Evolutionary conservation across 148 eudicot genomes (phyloP), one percentile per base, ranked within the genome.

Genomic region (Rhododendron simsii): DNA sequence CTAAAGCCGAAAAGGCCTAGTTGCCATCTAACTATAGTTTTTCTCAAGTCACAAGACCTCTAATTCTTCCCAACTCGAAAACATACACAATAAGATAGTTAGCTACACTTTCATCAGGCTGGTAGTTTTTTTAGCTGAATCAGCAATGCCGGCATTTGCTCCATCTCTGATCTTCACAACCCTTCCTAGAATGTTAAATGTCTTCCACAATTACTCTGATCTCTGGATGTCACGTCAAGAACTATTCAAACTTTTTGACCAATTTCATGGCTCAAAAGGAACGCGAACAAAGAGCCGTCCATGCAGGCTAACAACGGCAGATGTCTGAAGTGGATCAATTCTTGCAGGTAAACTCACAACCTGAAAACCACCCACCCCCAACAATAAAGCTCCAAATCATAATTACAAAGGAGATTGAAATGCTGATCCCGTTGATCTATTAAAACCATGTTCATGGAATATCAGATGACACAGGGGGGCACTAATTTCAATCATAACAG

Each of bases 221-320:
- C 20, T 76, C 69, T 48, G 39, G 55, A 37, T 76, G 21, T 84
- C 67, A 33, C 57, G 21, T 84, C 67, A 33, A 50, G 35, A 73
- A 53, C 69, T 53, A 84, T 84, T 69, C 15, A 57, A 48, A 76
- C 82, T 59, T 76, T 44, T 59, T 88, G 73, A 89, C 41, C 80
- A 80, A 84, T 81, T 91, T 16, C 94, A 89, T 84, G 90, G 91
- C 88, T 93, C 98, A 85, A 93, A 94, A 41, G 98, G 98, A 73
- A 94, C 95, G 55, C 98, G 98, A 45, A 96, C 96, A 87, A 91
- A 94, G 84, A 96, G 98, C 51, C 96, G 91, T 41, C 98, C 98
- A 82, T 96, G 98, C 84, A 94, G 92, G 91, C 98, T 94, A 53
- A 96, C 98, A 80, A 96, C 94, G 8, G 98, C 98, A 41, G 98